A percentile compares a stretch with the other conserved stretches of the same genome.
These are phyloP conservation scores for Tricholomella constricta DNA, from an alignment of 768 basidiomycete genomes.

Conservation along the genomic window DNA sequence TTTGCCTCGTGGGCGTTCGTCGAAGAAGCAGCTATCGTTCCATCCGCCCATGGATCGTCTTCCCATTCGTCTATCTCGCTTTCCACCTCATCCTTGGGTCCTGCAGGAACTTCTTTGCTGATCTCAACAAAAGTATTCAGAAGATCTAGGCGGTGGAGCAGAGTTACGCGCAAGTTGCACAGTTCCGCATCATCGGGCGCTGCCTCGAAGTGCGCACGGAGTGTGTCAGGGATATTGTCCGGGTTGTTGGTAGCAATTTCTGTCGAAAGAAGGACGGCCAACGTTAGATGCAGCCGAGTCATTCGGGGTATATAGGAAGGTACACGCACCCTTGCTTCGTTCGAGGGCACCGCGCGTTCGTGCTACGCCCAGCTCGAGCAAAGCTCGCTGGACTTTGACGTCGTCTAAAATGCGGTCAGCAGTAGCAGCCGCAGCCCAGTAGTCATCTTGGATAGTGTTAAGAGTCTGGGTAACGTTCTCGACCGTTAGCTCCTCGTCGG, in stretches of 20 bases:
- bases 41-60: slow-evolving; percentile 78
- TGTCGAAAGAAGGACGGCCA: background rate
- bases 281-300: background rate
- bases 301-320: slow-evolving; percentile 12
- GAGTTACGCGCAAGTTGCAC: slow-evolving; percentile 62
- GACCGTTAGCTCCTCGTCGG: slow-evolving; percentile 58
- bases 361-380: slow-evolving; percentile 65
- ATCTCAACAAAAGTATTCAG: slow-evolving; percentile 75
- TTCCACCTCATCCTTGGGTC: slow-evolving; percentile 41
- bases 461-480: slow-evolving; percentile 52
- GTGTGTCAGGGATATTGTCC: slow-evolving; percentile 22
- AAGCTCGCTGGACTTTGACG: slow-evolving; percentile 50
- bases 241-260: slow-evolving; percentile 2
- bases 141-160: slow-evolving; percentile 69
- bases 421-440: slow-evolving; percentile 79
- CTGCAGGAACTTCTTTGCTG: slow-evolving; percentile 40
- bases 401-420: slow-evolving; percentile 67
- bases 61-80: slow-evolving; percentile 68
- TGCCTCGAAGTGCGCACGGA: slow-evolving; percentile 57
- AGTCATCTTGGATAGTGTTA: slow-evolving; percentile 57
- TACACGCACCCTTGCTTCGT: slow-evolving; percentile 43
- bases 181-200: slow-evolving; percentile 64
- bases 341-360: slow-evolving; percentile 54
- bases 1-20: slow-evolving; percentile 29
- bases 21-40: slow-evolving; percentile 25